Evolutionary conservation across 1,139 yeast species (phyloP), one percentile per base, ranked within the genome.

Genomic region (Zygoascus meyerae): DNA sequence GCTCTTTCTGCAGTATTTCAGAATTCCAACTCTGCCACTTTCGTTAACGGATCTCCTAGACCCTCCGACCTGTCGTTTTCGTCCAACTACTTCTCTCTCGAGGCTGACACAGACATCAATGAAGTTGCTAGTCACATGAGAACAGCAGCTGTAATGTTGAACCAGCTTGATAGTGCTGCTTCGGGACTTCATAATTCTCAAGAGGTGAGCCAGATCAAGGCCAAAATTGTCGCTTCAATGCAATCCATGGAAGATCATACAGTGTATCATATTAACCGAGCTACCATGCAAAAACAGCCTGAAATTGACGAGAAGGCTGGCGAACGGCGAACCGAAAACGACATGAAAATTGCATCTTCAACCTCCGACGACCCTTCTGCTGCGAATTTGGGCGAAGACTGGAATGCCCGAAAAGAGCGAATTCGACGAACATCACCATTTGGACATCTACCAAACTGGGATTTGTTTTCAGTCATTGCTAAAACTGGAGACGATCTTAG

Each of bases 401-500:
- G 98, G 98, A 72, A 73, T 30, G 72, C 83, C 0, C 87, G 90
- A 57, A 84, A 82, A 58, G 83, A 78, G 51, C 72, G 97, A 54
- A 90, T 92, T 34, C 73, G 94, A 50, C 77, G 75, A 47, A 73
- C 83, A 4, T 86, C 95, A 48, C 78, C 79, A 5, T 89, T 73
- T 61, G 98, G 98, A 0, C 95, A 89, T 61, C 65, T 84, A 28
- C 84, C 82, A 31, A 86, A 87, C 62, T 92, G 98, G 98, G 97
- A 92, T 51, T 65, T 92, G 34, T 87, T 92, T 56, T 89, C 97
- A 0, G 97, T 90, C 2, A 92, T 92, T 61, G 96, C 92, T 7
- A 92, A 92, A 61, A 90, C 95, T 43, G 98, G 98, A 29, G 92
- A 86, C 59, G 98, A 92, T 64, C 66, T 92, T 45, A 86, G 96